A percentile compares a stretch with the other conserved stretches of the same genome.
phyloP scores from a whole-genome alignment of 257 asterid species.

The Ocimum tenuiflorum region DNA sequence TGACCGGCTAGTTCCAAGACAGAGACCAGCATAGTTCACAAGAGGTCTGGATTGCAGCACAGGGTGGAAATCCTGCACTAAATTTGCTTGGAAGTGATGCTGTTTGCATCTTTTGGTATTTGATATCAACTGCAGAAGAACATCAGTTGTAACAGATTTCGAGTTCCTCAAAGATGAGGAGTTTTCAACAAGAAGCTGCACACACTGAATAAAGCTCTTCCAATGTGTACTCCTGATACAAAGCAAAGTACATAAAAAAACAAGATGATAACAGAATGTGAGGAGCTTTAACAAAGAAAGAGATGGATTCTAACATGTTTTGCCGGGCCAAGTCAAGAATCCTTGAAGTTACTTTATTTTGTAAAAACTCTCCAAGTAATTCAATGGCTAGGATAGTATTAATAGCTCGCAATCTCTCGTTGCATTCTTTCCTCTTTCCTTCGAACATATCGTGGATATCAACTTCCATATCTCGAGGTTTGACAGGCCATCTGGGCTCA shows the following conservation, averaged over 20 bases:
- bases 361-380: constrained; percentile 62
- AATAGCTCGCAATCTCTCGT: constrained; percentile 41
- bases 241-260: neutral
- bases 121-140: constrained; percentile 45
- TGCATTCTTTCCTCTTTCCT: constrained; percentile 44
- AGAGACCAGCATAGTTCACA: constrained; percentile 52
- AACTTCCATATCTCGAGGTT: constrained; percentile 61
- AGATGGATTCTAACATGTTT: constrained; percentile 72
- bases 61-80: constrained; percentile 36
- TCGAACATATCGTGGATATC: constrained; percentile 37
- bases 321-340: constrained; percentile 87
- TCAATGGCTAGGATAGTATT: constrained; percentile 62
- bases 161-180: constrained; percentile 61
- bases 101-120: constrained; percentile 27
- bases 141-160: constrained; percentile 32
- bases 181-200: constrained; percentile 56
- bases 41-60: constrained; percentile 45
- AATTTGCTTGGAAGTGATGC: constrained; percentile 32
- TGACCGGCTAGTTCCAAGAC: constrained; percentile 64
- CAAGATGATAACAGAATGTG: neutral
- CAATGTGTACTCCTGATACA: constrained; percentile 57
- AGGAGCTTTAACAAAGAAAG: constrained; percentile 3
- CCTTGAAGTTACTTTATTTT: constrained; percentile 71
- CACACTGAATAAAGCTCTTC: constrained; percentile 52
- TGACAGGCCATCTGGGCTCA: constrained; percentile 59